A percentile compares a stretch with the other conserved stretches of the same genome.
Evolutionary conservation across 164 flowering plant genomes (phyloP).

Genomic region (Aristolochia fimbriata): DNA sequence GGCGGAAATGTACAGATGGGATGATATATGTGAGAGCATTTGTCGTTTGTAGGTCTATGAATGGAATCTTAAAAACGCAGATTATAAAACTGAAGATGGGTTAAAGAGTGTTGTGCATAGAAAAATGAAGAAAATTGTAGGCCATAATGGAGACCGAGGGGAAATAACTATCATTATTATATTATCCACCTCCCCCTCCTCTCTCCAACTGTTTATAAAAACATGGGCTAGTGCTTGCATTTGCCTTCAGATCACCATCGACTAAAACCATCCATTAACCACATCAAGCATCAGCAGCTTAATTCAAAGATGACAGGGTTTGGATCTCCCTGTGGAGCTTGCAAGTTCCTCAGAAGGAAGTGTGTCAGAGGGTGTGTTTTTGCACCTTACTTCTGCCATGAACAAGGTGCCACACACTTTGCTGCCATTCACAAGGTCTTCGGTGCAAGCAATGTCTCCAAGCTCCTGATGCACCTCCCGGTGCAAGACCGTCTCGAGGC

Average conservation of each 20-base stretch:
- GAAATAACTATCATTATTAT: constrained; percentile 33
- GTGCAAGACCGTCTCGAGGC: constrained; percentile 62
- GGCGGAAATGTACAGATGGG: constrained; percentile 20
- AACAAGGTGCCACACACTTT: constrained; percentile 71
- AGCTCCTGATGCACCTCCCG: constrained; percentile 66
- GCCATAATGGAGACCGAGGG: constrained; percentile 49
- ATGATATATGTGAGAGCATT: constrained; percentile 24
- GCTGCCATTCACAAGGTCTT: constrained; percentile 92
- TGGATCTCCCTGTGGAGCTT: constrained; percentile 92
- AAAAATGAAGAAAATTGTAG: constrained; percentile 42
- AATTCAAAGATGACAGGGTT: constrained; percentile 54
- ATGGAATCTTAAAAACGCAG: constrained; percentile 30
- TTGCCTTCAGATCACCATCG: constrained; percentile 6
- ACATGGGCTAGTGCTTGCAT: constrained; percentile 16
- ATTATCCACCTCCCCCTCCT: constrained; percentile 27
- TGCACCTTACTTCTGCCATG: constrained; percentile 91
- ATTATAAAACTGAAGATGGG: constrained; percentile 19
- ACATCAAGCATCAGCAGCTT: no score
- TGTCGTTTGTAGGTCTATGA: constrained; percentile 34
- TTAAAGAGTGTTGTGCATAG: constrained; percentile 15
- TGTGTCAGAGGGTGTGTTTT: constrained; percentile 81
- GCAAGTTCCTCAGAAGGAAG: constrained; percentile 87
- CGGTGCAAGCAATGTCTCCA: constrained; percentile 88
- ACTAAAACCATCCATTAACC: background rate
- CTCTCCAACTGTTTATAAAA: constrained; percentile 39